These are phyloP conservation scores for Debaryomyces maramus DNA, from an alignment of 805 yeast species.

Conservation along the genomic window DNA sequence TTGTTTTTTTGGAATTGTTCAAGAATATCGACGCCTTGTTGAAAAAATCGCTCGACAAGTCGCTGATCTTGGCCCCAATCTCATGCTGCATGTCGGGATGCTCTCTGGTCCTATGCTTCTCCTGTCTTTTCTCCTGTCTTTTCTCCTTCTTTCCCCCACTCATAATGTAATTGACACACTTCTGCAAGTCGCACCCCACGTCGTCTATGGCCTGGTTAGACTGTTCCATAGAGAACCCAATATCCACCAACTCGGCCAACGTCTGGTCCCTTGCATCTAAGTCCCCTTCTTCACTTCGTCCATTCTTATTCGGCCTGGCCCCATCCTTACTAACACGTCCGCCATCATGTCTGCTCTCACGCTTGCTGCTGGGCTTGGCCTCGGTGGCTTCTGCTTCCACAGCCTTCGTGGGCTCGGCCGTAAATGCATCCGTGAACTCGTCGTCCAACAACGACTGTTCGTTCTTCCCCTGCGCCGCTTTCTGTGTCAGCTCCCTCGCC, in stretches of 20 bases:
- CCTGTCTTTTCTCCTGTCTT: neutral
- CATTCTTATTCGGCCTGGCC: too few relatives aligned
- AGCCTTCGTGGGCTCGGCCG: constrained; percentile 4
- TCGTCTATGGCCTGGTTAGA: constrained; percentile 59
- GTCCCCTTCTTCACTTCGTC: too few relatives aligned
- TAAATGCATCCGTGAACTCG: constrained; percentile 43
- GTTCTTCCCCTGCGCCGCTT: neutral
- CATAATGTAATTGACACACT: constrained; percentile 69
- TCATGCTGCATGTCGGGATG: constrained; percentile 18
- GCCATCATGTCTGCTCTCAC: constrained; percentile 47
- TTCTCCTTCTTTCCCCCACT: constrained; percentile 45
- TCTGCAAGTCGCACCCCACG: constrained; percentile 60
- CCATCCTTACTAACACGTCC: constrained; percentile 78
- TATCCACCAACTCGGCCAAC: constrained; percentile 70
- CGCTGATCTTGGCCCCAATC: constrained; percentile 42
- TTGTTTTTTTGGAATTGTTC: constrained; percentile 57
- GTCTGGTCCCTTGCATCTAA: constrained; percentile 44
- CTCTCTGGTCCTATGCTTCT: constrained; percentile 5
- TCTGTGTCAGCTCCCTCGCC: neutral
- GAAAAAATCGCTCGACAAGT: constrained; percentile 55
- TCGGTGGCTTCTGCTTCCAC: neutral
- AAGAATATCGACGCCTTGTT: constrained; percentile 60
- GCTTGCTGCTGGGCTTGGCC: neutral
- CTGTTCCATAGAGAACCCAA: constrained; percentile 69
- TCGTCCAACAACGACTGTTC: constrained; percentile 34